Evolutionary conservation across 140 eudicot species (phyloP).

Genomic region (Cichorium intybus): DNA sequence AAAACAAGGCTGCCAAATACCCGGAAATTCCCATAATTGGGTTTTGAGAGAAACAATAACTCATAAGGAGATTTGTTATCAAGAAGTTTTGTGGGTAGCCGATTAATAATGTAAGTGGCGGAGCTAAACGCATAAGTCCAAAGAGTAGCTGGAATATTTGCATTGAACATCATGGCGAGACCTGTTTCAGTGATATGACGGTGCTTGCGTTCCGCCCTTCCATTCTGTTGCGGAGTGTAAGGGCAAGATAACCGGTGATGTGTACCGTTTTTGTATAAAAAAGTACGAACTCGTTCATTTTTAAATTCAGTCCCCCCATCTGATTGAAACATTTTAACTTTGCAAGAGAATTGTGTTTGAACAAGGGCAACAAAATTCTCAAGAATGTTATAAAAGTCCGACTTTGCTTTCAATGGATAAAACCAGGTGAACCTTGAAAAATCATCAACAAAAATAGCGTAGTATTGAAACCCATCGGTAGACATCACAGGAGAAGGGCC

Average conservation of each 20-base stretch:
- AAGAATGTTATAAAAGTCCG: not conserved
- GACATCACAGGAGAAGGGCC: not conserved
- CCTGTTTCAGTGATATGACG: not conserved
- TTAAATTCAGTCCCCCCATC: not conserved
- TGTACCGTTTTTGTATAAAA: too few relatives aligned
- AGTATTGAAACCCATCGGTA: too few relatives aligned
- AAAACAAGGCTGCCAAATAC: too few relatives aligned
- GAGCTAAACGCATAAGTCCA: not conserved
- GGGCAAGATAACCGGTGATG: too few relatives aligned
- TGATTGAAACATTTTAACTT: not conserved
- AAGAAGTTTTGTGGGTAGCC: too few relatives aligned
- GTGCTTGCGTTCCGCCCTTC: too few relatives aligned
- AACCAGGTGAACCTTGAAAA: not conserved
- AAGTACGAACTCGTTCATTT: not conserved
- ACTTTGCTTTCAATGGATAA: not conserved
- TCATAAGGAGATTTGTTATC: too few relatives aligned
- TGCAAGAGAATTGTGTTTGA: too few relatives aligned
- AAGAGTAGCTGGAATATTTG: not conserved
- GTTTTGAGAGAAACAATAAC: too few relatives aligned
- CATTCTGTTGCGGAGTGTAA: too few relatives aligned
- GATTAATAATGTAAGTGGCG: too few relatives aligned
- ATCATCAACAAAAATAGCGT: constrained; percentile 4
- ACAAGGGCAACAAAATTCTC: not conserved
- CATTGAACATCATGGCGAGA: not conserved
- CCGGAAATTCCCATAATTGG: too few relatives aligned